Conservation (phyloP, 352 stramenopile species). For the Halophytophthora batemanensis region DNA sequence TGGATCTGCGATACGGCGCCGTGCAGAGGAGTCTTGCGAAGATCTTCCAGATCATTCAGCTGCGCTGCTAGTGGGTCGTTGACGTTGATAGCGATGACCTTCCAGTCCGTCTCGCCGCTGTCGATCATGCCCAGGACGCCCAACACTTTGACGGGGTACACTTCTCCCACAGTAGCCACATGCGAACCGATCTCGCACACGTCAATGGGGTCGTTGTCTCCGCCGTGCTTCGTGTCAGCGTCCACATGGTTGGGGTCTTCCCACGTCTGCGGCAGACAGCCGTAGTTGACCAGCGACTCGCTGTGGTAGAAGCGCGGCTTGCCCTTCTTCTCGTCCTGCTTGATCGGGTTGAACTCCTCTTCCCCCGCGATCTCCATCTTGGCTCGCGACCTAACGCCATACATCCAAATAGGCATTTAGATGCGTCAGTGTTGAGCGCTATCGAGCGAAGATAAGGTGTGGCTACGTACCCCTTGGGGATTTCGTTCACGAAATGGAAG, state of each 20-base stretch:
- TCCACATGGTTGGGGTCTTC: constrained; percentile 97
- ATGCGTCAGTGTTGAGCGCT: too few relatives aligned
- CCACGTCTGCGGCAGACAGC: constrained; percentile 98
- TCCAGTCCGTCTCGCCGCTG: constrained; percentile 99
- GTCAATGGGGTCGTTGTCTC: constrained; percentile 99
- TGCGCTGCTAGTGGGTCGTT: constrained; percentile 94
- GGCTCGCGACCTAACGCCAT: constrained; percentile 61
- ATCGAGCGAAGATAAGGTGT: too few relatives aligned
- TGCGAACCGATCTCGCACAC: constrained; percentile 97
- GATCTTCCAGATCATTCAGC: constrained; percentile 93
- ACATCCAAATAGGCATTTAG: too few relatives aligned
- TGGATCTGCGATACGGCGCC: constrained; percentile 69
- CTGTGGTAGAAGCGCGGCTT: constrained; percentile 90
- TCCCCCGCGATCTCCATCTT: constrained; percentile 95
- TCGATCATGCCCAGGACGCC: constrained; percentile 99
- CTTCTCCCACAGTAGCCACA: constrained; percentile 86
- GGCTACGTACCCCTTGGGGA: too few relatives aligned
- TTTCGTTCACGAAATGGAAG: constrained; percentile 95
- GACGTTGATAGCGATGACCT: constrained; percentile 96
- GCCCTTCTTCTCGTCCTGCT: constrained; percentile 98
- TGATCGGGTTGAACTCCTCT: constrained; percentile 92
- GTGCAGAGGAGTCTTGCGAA: constrained; percentile 66
- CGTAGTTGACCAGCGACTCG: constrained; percentile 95
- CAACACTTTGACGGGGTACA: constrained; percentile 97
- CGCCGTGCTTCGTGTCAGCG: constrained; percentile 83